A percentile compares a stretch with the other conserved stretches of the same genome.
phyloP scores from a whole-genome alignment of 768 basidiomycete species.

The Agrocybe chaxingu region DNA sequence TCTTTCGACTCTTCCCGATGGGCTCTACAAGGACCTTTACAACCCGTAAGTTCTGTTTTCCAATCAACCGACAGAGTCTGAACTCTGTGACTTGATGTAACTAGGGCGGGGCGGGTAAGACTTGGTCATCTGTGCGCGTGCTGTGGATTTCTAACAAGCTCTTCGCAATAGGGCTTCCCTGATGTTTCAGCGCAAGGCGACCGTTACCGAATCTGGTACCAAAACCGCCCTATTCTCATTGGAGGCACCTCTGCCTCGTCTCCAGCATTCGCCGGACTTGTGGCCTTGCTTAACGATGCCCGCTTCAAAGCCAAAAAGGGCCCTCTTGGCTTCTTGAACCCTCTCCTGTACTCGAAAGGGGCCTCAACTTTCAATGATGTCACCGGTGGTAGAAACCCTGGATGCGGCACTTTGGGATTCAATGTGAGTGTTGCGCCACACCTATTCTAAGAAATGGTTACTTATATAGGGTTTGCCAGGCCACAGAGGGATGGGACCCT shows the following conservation, averaged over 20 bases:
- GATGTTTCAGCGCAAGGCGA: constrained; percentile 63
- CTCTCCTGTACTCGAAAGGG: constrained; percentile 48
- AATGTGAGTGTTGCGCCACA: constrained; percentile 39
- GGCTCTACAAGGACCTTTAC: constrained; percentile 55
- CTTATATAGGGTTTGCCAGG: constrained; percentile 22
- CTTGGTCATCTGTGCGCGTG: background rate
- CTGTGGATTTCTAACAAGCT: background rate
- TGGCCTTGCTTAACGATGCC: constrained; percentile 65
- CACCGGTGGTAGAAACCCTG: constrained; percentile 50
- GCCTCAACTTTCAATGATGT: constrained; percentile 52
- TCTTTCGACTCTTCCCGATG: constrained; percentile 40
- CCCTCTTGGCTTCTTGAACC: constrained; percentile 67
- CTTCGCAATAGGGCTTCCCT: constrained; percentile 44
- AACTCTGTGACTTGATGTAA: background rate
- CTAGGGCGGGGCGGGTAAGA: constrained; percentile 54
- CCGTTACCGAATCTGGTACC: constrained; percentile 45
- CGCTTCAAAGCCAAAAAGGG: constrained; percentile 37
- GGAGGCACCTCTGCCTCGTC: constrained; percentile 66
- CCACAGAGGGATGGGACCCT: constrained; percentile 59
- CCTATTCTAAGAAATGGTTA: constrained; percentile 1
- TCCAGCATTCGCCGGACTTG: constrained; percentile 62
- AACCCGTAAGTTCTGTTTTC: constrained; percentile 41
- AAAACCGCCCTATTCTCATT: constrained; percentile 34
- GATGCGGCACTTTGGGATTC: constrained; percentile 65
- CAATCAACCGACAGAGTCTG: background rate